Base-by-base conservation (phyloP, 306 rosid species). In the Ochetophila trinervis region DNA sequence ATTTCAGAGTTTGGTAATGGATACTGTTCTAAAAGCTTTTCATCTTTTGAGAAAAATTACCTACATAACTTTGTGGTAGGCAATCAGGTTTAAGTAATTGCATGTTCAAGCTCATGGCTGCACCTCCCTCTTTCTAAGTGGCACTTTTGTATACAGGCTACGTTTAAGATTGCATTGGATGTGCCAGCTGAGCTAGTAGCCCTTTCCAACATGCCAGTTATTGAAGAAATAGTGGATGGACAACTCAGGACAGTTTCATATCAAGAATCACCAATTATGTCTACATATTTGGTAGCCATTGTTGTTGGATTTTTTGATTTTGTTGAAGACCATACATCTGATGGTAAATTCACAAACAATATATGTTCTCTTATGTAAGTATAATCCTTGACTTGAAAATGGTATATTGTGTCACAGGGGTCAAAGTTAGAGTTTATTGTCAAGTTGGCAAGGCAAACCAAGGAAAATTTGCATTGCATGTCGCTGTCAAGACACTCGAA, bases 191-290 rank as follows among this genome's bases (percentile, higher is more conserved):
- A 89, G 56, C 66, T 87, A 21, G 73, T 86, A 56, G 95, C 96
- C 40, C 96, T 92, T 60, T 92, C 98, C 77, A 92, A 92, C 88
- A 87, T 92, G 98, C 96, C 96, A n/a, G 32, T 89, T 70, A 24
- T 70, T 51, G 91, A 82, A 74, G 98, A 92, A 82, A 85, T 75
- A 79, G 68, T 68, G 61, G 66, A 84, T 53, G 95, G 91, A 21
- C 60, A 75, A 66, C 67, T 80, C 42, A 92, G 84, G 80, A 87
- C 80, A 17, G 91, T 92, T 72, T 69, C 86, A 14, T 92, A 73
- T 70, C 79, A 79, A 69, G 98, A 92, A 78, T 83, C 98, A 23
- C 96, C 98, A 37, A 76, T 85, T 63, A 92, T 92, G 98, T 92
- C 96, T 52, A 89, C 98, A 32, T 92, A 92, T 78, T 72, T 92